Percentiles rank a stretch among this genome's conserved stretches.
phyloP scores from a whole-genome alignment of 169 alveolate species.

The Plasmodium chabaudi region DNA sequence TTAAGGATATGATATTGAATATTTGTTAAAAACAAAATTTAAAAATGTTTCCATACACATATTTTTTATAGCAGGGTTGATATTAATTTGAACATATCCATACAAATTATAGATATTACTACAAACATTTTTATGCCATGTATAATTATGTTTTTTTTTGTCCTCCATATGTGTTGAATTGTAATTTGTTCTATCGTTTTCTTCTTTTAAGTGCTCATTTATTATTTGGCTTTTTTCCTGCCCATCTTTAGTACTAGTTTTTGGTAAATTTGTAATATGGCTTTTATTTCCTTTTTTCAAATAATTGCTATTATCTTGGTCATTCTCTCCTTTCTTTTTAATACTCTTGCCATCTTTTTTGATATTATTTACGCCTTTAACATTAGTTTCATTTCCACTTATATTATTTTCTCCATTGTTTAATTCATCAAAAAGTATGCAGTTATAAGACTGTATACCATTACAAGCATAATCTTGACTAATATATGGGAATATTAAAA shows the following conservation, averaged over 20 bases:
- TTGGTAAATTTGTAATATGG: slow-evolving; percentile 6
- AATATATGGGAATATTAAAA: slow-evolving; percentile 69
- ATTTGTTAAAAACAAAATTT: slow-evolving; percentile 64
- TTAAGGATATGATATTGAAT: slow-evolving; percentile 48
- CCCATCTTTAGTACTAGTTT: background rate
- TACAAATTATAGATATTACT: slow-evolving; percentile 63
- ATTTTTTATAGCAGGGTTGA: slow-evolving; percentile 68
- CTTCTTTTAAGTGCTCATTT: slow-evolving; percentile 24
- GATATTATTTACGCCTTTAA: slow-evolving; percentile 2
- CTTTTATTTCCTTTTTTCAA: slow-evolving; percentile 30
- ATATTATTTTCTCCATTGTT: slow-evolving; percentile 43
- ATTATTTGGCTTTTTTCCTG: background rate
- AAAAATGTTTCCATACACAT: slow-evolving; percentile 71
- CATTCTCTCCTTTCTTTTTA: slow-evolving; percentile 37
- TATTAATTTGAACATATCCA: slow-evolving; percentile 72
- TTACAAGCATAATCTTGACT: slow-evolving; percentile 22
- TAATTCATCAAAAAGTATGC: slow-evolving; percentile 44
- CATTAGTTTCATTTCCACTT: slow-evolving; percentile 7
- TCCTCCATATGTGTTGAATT: slow-evolving; percentile 2
- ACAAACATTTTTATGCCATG: slow-evolving; percentile 75
- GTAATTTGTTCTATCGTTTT: slow-evolving; percentile 4
- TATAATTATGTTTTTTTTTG: slow-evolving; percentile 42
- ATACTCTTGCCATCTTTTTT: slow-evolving; percentile 18
- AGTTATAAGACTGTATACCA: slow-evolving; percentile 46
- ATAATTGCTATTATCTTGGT: slow-evolving; percentile 12